These are phyloP conservation scores for Talaromyces stipitatus DNA, from an alignment of 495 filamentous ascomycete species.

Conservation along the genomic window DNA sequence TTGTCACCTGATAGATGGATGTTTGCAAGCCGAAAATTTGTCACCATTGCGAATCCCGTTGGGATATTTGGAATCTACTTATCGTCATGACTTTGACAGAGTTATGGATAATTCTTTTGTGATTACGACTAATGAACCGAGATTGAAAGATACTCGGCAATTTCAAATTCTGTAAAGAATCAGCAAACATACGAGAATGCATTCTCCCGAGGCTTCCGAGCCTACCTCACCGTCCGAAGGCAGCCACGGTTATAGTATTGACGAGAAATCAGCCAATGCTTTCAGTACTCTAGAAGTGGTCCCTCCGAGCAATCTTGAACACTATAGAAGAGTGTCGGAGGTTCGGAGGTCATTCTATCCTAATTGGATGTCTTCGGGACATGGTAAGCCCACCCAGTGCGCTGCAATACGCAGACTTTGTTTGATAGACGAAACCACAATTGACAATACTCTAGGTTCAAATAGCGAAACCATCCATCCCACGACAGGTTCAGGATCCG, in stretches of 20 bases:
- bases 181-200: background rate
- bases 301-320: background rate
- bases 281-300: background rate
- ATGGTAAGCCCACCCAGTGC: background rate
- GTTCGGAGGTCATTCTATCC: background rate
- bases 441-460: background rate
- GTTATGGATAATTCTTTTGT: background rate
- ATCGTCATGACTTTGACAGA: background rate
- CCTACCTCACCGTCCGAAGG: background rate
- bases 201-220: background rate
- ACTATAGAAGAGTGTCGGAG: background rate
- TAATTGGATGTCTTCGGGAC: background rate
- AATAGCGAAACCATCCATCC: background rate
- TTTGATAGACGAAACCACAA: background rate
- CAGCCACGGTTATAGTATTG: background rate
- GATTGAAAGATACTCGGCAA: background rate
- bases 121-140: background rate
- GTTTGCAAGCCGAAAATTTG: background rate
- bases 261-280: background rate
- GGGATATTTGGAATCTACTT: background rate
- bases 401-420: background rate
- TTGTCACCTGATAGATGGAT: background rate
- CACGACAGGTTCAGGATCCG: background rate
- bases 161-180: background rate
- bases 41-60: background rate